Evolutionary conservation across 2,329 filamentous ascomycete genomes (phyloP).

Genomic region (Lasiodiplodia theobromae): DNA sequence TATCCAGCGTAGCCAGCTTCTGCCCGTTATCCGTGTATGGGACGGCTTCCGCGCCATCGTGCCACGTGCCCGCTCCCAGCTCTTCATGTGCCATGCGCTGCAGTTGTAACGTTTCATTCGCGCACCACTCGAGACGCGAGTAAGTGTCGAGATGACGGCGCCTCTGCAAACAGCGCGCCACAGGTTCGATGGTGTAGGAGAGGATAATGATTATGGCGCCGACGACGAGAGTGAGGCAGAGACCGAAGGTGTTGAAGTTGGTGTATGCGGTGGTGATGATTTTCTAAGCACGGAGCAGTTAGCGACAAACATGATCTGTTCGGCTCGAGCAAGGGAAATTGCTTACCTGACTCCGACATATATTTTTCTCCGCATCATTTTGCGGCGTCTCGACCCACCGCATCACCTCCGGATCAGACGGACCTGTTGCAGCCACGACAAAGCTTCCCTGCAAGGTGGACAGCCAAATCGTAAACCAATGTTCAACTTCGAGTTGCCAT

Average conservation of each 20-base stretch:
- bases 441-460: conserved; percentile 27
- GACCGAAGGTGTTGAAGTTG: conserved; percentile 36
- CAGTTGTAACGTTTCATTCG: conserved; percentile 31
- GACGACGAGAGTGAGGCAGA: conserved; percentile 36
- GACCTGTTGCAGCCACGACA: neutral
- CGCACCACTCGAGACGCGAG: conserved; percentile 32
- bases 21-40: conserved; percentile 23
- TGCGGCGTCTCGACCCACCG: neutral
- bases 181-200: conserved; percentile 23
- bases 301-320: too few relatives aligned
- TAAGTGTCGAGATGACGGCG: conserved; percentile 28
- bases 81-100: conserved; percentile 28
- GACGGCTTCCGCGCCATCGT: neutral
- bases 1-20: conserved; percentile 13
- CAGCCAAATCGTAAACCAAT: conserved; percentile 27
- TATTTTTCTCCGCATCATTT: neutral
- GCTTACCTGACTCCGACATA: neutral
- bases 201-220: conserved; percentile 36
- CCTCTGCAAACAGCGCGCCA: conserved; percentile 27
- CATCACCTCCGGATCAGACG: neutral
- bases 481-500: conserved; percentile 33
- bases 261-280: conserved; percentile 32
- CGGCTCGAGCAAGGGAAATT: neutral
- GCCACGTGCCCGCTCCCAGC: conserved; percentile 32
- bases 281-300: neutral